Percentiles rank a stretch among this genome's conserved stretches.
These are phyloP conservation scores for Parathielavia appendiculata DNA, from an alignment of 495 filamentous ascomycete genomes.

Conservation along the genomic window DNA sequence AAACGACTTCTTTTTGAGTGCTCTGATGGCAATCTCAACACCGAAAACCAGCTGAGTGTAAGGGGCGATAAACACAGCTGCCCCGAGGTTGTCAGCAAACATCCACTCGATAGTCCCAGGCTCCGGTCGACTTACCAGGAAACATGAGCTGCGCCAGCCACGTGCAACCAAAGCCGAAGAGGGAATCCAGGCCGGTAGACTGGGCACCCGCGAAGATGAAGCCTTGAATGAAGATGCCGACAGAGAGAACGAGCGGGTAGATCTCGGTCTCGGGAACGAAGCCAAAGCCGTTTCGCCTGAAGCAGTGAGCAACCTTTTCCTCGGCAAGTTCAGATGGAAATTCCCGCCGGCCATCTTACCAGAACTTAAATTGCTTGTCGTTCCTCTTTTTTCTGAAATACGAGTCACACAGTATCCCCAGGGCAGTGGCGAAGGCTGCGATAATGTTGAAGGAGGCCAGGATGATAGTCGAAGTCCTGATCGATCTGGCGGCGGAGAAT, in stretches of 20 bases:
- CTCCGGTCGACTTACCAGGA: constrained; percentile 36
- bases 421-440: constrained; percentile 42
- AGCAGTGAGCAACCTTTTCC: constrained; percentile 14
- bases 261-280: constrained; percentile 39
- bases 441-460: constrained; percentile 46
- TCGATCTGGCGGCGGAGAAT: constrained; percentile 42
- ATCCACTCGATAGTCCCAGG: too few relatives aligned
- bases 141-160: constrained; percentile 43
- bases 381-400: constrained; percentile 38
- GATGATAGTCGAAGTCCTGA: constrained; percentile 46
- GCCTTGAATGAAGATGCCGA: constrained; percentile 44
- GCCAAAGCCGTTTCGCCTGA: constrained; percentile 32
- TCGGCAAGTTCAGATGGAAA: background rate
- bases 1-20: constrained; percentile 39
- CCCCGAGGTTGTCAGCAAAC: constrained; percentile 16
- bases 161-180: constrained; percentile 40
- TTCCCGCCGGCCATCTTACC: constrained; percentile 17
- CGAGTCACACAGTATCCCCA: constrained; percentile 41
- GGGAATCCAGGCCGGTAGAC: constrained; percentile 37
- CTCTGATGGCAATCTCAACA: constrained; percentile 39
- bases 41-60: constrained; percentile 45
- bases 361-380: constrained; percentile 28
- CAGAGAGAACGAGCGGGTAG: constrained; percentile 43
- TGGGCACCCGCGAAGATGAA: constrained; percentile 44
- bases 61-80: constrained; percentile 47